Evolutionary conservation across 768 basidiomycete species (phyloP).

Genomic region (Lactarius sp.): DNA sequence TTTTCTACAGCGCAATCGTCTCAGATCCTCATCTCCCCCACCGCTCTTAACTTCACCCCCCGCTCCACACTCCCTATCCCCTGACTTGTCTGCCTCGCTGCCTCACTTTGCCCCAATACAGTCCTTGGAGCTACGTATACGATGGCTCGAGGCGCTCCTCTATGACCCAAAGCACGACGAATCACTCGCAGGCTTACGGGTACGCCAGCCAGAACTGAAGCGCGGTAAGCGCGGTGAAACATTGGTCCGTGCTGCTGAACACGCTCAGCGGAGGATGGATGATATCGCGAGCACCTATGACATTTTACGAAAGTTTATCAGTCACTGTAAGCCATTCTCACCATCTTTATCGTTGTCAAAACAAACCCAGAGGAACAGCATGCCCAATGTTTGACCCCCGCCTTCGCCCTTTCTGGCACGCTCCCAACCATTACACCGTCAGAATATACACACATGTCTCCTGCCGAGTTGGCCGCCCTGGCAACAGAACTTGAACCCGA

Average conservation of each 20-base stretch:
- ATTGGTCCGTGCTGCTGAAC: constrained; percentile 53
- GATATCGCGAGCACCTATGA: constrained; percentile 62
- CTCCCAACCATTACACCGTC: constrained; percentile 41
- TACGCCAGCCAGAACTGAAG: constrained; percentile 40
- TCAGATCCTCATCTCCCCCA: too few relatives aligned
- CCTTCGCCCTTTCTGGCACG: constrained; percentile 69
- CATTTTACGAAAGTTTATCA: constrained; percentile 67
- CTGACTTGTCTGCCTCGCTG: too few relatives aligned
- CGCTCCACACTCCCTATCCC: too few relatives aligned
- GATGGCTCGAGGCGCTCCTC: constrained; percentile 77
- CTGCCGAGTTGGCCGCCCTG: constrained; percentile 64
- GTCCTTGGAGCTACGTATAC: constrained; percentile 67
- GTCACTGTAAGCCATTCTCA: constrained; percentile 49
- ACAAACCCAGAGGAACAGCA: constrained; percentile 64
- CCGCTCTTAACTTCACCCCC: too few relatives aligned
- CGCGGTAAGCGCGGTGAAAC: constrained; percentile 51
- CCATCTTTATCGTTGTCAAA: constrained; percentile 10
- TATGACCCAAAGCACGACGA: constrained; percentile 54
- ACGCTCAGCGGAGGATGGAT: constrained; percentile 54
- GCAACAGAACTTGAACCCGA: constrained; percentile 79
- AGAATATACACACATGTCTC: constrained; percentile 59
- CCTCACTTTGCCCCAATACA: constrained; percentile 55
- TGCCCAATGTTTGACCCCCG: constrained; percentile 65
- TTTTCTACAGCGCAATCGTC: constrained; percentile 43
- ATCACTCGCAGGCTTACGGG: constrained; percentile 33